Evolutionary conservation across 2,329 filamentous ascomycete species (phyloP).

Genomic region (Mollisia scopiformis): DNA sequence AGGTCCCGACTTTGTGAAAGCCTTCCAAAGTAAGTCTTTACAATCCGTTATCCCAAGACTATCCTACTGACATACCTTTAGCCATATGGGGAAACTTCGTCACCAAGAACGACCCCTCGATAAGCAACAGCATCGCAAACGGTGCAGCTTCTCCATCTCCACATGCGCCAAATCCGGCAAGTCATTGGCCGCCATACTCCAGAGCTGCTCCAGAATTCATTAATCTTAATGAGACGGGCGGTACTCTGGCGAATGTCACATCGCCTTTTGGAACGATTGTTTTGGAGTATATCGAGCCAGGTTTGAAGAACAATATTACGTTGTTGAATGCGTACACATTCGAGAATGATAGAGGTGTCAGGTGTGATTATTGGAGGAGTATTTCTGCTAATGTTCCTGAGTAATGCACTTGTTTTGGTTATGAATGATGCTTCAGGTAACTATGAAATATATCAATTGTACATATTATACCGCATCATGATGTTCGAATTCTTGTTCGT

Average conservation of each 20-base stretch:
- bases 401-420: too few species aligned
- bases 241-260: not conserved
- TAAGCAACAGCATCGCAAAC: constrained; percentile 14
- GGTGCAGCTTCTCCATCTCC: constrained; percentile 8
- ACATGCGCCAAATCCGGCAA: constrained; percentile 1
- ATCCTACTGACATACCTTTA: not conserved
- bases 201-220: constrained; percentile 5
- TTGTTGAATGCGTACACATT: constrained; percentile 16
- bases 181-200: constrained; percentile 13
- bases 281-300: constrained; percentile 7
- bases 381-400: constrained; percentile 17
- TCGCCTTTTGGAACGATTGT: not conserved
- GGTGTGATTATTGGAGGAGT: constrained; percentile 22
- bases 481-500: too few species aligned
- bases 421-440: too few species aligned
- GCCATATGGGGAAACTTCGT: constrained; percentile 23
- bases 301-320: constrained; percentile 8
- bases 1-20: constrained; percentile 10
- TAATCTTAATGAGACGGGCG: constrained; percentile 21
- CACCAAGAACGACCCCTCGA: constrained; percentile 10
- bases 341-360: constrained; percentile 16
- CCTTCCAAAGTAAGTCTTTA: constrained; percentile 13
- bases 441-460: too few species aligned
- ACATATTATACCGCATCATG: too few species aligned
- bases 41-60: not conserved